A percentile compares a stretch with the other conserved stretches of the same genome.
phyloP scores from a whole-genome alignment of 495 filamentous ascomycete species.

The Neurospora africana region DNA sequence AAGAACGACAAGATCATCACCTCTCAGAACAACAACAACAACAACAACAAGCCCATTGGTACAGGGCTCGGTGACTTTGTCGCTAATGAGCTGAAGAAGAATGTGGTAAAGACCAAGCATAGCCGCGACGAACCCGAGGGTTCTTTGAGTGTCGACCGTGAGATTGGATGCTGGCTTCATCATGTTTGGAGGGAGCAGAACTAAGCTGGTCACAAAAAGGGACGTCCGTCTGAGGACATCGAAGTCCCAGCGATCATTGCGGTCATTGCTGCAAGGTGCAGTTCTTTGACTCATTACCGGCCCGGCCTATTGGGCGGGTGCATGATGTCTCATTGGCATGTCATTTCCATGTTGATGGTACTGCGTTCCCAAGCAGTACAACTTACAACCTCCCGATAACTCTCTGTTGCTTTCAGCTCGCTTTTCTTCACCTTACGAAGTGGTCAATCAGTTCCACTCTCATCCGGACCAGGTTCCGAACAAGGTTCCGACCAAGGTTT shows the following conservation, averaged over 20 bases:
- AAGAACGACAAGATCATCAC: not conserved
- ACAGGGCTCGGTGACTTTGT: not conserved
- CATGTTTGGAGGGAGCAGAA: not conserved
- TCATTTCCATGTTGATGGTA: not conserved
- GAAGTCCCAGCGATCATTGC: not conserved
- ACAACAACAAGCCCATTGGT: not conserved
- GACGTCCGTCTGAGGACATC: not conserved
- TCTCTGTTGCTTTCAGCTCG: not conserved
- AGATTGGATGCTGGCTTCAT: not conserved
- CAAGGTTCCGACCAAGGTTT: not conserved
- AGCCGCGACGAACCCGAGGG: not conserved
- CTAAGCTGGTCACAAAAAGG: not conserved
- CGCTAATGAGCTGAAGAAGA: not conserved
- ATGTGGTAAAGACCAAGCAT: not conserved
- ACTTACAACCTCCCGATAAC: not conserved
- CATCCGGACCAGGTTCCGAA: not conserved
- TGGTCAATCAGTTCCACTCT: not conserved
- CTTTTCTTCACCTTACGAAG: not conserved
- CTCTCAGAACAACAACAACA: not conserved
- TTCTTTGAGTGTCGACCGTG: accelerated
- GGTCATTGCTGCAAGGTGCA: not conserved
- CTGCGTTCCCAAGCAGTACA: not conserved
- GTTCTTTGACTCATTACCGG: not conserved
- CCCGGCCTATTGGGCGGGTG: not conserved
- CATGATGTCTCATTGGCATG: not conserved